Evolutionary conservation across 257 asterid genomes (phyloP).

Genomic region (Primulina tabacum): DNA sequence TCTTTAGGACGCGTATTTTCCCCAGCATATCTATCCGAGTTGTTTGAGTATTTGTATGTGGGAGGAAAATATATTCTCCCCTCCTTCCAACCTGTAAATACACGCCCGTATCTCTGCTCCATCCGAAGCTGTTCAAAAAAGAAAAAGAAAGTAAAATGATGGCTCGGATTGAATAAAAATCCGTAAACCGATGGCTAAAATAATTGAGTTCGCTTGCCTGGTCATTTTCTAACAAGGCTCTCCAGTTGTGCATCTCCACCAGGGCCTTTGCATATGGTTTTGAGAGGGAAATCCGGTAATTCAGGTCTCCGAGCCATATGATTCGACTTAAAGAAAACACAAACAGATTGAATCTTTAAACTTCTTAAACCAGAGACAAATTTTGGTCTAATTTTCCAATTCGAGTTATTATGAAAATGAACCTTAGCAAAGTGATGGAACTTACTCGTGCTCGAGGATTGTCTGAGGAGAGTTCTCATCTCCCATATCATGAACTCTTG

Average conservation of each 20-base stretch:
- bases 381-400: neutral
- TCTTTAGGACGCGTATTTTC: constrained; percentile 30
- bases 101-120: constrained; percentile 33
- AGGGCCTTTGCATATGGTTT: constrained; percentile 32
- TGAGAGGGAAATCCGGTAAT: constrained; percentile 34
- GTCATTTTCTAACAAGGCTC: constrained; percentile 28
- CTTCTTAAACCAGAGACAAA: neutral
- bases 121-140: constrained; percentile 25
- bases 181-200: neutral
- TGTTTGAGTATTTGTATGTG: constrained; percentile 33
- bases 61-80: constrained; percentile 38
- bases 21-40: constrained; percentile 36
- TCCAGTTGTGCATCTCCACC: constrained; percentile 37
- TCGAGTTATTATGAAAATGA: neutral
- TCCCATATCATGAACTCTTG: constrained; percentile 16
- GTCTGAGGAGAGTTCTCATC: constrained; percentile 27
- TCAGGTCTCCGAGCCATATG: constrained; percentile 35
- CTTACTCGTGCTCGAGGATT: constrained; percentile 31
- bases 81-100: constrained; percentile 35
- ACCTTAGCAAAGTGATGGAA: neutral
- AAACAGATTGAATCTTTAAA: neutral
- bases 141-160: neutral
- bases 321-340: constrained; percentile 25
- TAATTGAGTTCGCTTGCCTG: constrained; percentile 21
- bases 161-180: neutral